These are phyloP conservation scores for Senecio squalidus DNA, from an alignment of 140 eudicot species.

Conservation along the genomic window DNA sequence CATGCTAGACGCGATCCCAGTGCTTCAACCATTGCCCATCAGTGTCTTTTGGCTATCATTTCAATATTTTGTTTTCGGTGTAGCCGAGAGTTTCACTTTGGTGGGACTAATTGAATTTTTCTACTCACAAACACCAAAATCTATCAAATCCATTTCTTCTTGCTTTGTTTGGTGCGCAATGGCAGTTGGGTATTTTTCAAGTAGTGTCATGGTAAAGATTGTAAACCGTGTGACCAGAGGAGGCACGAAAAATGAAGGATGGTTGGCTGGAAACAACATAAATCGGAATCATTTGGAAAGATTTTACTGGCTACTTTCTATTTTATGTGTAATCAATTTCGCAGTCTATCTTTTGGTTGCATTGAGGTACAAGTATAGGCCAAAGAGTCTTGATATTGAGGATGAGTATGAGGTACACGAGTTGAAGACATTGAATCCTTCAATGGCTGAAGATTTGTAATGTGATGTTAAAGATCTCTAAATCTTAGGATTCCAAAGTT, in stretches of 20 bases:
- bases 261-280: constrained; percentile 73
- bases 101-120: constrained; percentile 78
- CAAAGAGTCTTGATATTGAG: constrained; percentile 16
- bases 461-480: background rate
- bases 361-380: constrained; percentile 62
- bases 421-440: constrained; percentile 3
- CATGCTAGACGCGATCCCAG: constrained; percentile 62
- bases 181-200: constrained; percentile 64
- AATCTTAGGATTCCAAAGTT: background rate
- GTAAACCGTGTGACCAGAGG: constrained; percentile 52
- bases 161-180: constrained; percentile 69
- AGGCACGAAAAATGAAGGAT: constrained; percentile 43
- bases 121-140: constrained; percentile 62
- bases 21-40: constrained; percentile 58
- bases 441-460: constrained; percentile 5
- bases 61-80: constrained; percentile 71
- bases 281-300: constrained; percentile 61
- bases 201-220: constrained; percentile 49
- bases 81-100: constrained; percentile 68
- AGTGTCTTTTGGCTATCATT: constrained; percentile 64
- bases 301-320: constrained; percentile 60
- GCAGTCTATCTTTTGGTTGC: constrained; percentile 44
- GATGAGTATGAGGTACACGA: constrained; percentile 16
- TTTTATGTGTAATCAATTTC: constrained; percentile 54
- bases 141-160: constrained; percentile 60